Conservation (phyloP, 2,329 filamentous ascomycete genomes). For the Sarocladium brachiariae region DNA sequence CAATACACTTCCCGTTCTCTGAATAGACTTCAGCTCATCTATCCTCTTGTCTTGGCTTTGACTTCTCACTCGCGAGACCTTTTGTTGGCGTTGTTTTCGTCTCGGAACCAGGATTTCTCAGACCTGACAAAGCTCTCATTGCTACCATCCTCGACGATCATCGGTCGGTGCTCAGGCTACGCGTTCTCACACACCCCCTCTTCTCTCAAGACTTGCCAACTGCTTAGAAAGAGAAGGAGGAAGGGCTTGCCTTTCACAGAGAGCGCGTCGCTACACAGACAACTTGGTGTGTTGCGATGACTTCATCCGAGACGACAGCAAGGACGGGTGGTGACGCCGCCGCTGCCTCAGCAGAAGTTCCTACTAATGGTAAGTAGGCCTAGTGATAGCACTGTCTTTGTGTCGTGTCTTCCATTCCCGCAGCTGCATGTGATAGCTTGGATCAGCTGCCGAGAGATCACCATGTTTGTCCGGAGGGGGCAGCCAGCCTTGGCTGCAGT, state of each 20-base stretch:
- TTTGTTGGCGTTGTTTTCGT: not conserved
- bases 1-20: not conserved
- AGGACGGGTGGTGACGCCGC: not conserved
- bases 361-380: not conserved
- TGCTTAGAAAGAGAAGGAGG: no score
- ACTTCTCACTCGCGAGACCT: no score
- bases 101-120: not conserved
- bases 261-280: no score
- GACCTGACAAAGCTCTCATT: slow-evolving; percentile 1
- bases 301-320: not conserved
- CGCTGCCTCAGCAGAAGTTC: not conserved
- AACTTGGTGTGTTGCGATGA: not conserved
- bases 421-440: not conserved
- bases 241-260: no score
- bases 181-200: not conserved
- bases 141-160: not conserved
- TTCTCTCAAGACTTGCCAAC: no score
- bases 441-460: not conserved
- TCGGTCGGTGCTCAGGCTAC: not conserved
- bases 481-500: not conserved
- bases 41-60: not conserved
- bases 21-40: slow-evolving; percentile 5
- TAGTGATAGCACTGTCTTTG: no score
- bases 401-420: not conserved
- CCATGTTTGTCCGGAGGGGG: not conserved